Conservation (phyloP, 371 early-diverging fungal genomes). For the Saksenaea oblongispora region DNA sequence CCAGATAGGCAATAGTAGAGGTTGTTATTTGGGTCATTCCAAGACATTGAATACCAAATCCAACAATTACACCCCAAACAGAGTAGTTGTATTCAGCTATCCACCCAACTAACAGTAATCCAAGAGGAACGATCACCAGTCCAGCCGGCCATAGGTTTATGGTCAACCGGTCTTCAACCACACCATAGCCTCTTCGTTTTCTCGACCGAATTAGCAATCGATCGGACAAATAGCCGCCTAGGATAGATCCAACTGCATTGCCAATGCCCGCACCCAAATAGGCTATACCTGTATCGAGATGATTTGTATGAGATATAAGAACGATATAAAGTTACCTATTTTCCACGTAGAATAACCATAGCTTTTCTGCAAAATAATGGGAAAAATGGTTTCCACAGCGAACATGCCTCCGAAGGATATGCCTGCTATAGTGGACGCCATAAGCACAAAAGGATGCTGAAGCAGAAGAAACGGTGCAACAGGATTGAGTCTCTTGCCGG, state of each 20-base stretch:
- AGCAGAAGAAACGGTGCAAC: constrained; percentile 35
- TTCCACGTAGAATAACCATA: constrained; percentile 42
- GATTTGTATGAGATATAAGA: neutral
- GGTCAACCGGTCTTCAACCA: constrained; percentile 27
- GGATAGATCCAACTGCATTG: constrained; percentile 37
- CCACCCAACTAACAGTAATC: constrained; percentile 49
- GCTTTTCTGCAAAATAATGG: constrained; percentile 21
- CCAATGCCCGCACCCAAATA: constrained; percentile 51
- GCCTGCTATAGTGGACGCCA: constrained; percentile 46
- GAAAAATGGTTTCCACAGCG: constrained; percentile 45
- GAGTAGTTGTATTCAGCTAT: constrained; percentile 35
- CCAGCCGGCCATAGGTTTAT: constrained; percentile 35
- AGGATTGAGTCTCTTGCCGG: constrained; percentile 18
- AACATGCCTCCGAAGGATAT: constrained; percentile 54
- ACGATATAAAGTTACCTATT: constrained; percentile 18
- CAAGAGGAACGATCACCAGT: constrained; percentile 41
- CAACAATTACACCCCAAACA: constrained; percentile 40
- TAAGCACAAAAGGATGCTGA: constrained; percentile 46
- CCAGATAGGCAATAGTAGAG: constrained; percentile 40
- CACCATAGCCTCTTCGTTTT: constrained; percentile 15
- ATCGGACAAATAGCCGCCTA: constrained; percentile 22
- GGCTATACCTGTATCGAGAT: constrained; percentile 20
- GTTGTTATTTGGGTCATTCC: constrained; percentile 27
- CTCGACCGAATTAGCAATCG: constrained; percentile 22
- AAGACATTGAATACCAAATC: constrained; percentile 33